Percentiles rank a stretch among this genome's conserved stretches.
Evolutionary conservation across 768 basidiomycete species (phyloP).

Genomic region (Hygrophorus russula): DNA sequence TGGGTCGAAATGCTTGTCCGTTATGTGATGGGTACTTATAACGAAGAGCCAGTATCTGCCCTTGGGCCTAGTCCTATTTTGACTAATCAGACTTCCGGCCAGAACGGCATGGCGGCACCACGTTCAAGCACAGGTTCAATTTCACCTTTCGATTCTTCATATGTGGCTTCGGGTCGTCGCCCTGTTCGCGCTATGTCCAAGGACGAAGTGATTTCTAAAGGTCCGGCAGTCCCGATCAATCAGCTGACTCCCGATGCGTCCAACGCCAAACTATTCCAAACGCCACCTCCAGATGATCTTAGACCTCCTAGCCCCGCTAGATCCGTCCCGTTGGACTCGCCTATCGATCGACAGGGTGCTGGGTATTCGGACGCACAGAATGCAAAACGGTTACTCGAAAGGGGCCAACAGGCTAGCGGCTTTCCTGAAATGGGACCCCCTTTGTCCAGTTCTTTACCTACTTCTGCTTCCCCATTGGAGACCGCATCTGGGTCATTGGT

Average conservation of each 20-base stretch:
- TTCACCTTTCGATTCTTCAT: conserved; percentile 19
- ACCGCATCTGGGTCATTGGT: conserved; percentile 20
- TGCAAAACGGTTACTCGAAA: conserved; percentile 31
- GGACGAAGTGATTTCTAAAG: conserved; percentile 37
- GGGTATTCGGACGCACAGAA: conserved; percentile 25
- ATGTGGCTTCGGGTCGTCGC: conserved; percentile 17
- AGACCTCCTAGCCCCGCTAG: conserved; percentile 45
- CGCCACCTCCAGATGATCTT: conserved; percentile 21
- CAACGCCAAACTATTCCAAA: conserved; percentile 51
- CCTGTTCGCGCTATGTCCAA: conserved; percentile 36
- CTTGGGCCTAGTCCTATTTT: conserved; percentile 17
- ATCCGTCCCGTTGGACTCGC: conserved; percentile 33
- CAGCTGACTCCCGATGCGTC: conserved; percentile 40
- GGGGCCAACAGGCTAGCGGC: conserved; percentile 32
- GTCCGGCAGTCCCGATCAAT: conserved; percentile 42
- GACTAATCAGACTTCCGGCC: conserved; percentile 9
- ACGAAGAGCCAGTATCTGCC: conserved; percentile 42
- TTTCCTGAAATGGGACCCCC: conserved; percentile 41
- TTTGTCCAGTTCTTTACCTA: conserved; percentile 42
- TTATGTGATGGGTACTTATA: conserved; percentile 75
- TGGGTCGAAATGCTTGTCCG: conserved; percentile 94
- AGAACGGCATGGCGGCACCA: conserved; percentile 20
- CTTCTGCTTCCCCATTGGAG: conserved; percentile 30
- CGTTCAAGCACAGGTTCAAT: conserved; percentile 44
- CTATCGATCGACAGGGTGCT: conserved; percentile 27